Evolutionary conservation across 768 basidiomycete species (phyloP), one percentile per base, ranked within the genome.

Genomic region (Vararia minispora): DNA sequence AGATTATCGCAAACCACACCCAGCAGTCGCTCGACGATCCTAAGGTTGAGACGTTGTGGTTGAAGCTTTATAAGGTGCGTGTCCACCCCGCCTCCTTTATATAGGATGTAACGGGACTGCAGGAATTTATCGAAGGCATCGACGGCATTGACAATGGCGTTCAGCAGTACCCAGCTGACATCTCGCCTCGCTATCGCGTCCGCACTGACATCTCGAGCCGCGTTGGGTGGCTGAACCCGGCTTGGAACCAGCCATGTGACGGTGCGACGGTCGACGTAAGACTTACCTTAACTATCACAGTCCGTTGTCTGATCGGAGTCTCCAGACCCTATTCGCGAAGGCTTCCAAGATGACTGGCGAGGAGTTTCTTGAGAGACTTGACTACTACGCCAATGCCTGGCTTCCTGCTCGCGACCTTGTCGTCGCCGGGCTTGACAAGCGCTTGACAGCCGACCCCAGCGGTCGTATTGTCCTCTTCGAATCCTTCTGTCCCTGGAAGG

Each of bases 111-210:
- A 47, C 25, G 14, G 17, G 16, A 13, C 30, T 34, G 10, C 42
- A 90, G 78, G 87, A 91, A 55, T 90, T 94, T 52, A 82, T 99
- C 31, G 94, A 99, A 61, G 85, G 81, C 8, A 77, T 97, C 45
- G 92, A 95, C 58, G 94, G 73, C 4, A 81, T 91, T 55, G 94
- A 99, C 64, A 99, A 99, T 54, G 94, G 94, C 13, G 74, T 99
- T 47, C 71, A 77, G 2, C 85, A 88, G 52, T 91, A 86, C 58
- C 66, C 77, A 3, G 58, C 65, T 3, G 76, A 79, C 36, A 55
- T 81, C 39, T 64, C 71, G 44, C 72, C 83, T 7, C 69, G 63
- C 41, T 99, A 98, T 62, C 70, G 71, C 46, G 77, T 64, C 46
- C 65, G 76, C 32, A 94, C 92, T 10, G 87, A 94, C 58, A 62